Evolutionary conservation across 129 eudicot genomes (phyloP).

Genomic region (Tagetes erecta): DNA sequence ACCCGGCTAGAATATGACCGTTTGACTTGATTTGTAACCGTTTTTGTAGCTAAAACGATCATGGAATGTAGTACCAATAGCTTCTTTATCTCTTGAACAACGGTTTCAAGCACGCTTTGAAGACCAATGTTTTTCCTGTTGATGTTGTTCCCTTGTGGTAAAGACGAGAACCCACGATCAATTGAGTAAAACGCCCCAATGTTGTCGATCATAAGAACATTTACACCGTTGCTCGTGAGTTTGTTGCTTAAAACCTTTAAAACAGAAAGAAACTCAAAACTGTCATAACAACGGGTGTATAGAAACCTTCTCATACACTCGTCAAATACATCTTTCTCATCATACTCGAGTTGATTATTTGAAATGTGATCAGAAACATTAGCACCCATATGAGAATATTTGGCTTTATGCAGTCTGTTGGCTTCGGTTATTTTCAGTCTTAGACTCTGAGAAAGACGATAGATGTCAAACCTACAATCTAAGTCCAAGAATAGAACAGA

Average conservation of each 20-base stretch:
- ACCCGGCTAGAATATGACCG: conserved; percentile 47
- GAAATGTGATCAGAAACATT: conserved; percentile 8
- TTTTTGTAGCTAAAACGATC: conserved; percentile 81
- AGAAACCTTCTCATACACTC: conserved; percentile 69
- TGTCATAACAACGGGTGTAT: conserved; percentile 74
- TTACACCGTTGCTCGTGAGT: conserved; percentile 44
- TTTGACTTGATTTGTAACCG: conserved; percentile 52
- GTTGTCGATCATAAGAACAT: conserved; percentile 76
- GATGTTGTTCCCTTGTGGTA: conserved; percentile 44
- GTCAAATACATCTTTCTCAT: conserved; percentile 48
- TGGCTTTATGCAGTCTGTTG: conserved; percentile 28
- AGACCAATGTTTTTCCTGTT: conserved; percentile 66
- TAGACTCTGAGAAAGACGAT: conserved; percentile 52
- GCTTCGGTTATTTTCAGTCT: conserved; percentile 42
- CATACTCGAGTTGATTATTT: conserved; percentile 28
- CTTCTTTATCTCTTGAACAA: conserved; percentile 66
- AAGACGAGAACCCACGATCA: conserved; percentile 69
- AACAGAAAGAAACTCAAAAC: conserved; percentile 79
- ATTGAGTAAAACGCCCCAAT: conserved; percentile 89
- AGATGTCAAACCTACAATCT: conserved; percentile 83
- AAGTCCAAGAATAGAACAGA: conserved; percentile 70
- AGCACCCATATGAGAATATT: conserved; percentile 12
- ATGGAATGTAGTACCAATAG: conserved; percentile 58
- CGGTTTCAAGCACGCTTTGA: conserved; percentile 64
- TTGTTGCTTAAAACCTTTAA: conserved; percentile 66